phyloP scores from a whole-genome alignment of 1,284 basidiomycete genomes.

The Coniferiporia weirii region DNA sequence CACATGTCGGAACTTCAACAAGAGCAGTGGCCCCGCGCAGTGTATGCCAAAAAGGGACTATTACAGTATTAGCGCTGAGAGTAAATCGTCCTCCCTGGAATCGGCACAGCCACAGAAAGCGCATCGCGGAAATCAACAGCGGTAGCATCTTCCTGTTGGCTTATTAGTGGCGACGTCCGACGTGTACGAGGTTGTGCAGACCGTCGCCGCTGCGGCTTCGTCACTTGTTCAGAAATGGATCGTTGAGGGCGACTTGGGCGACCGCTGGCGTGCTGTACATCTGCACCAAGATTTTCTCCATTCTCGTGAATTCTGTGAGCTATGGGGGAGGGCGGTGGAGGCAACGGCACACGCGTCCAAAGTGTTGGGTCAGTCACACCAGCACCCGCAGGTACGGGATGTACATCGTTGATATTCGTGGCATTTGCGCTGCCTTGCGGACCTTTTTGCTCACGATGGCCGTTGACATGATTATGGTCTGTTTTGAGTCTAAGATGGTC shows the following conservation, averaged over 20 bases:
- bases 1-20: not conserved
- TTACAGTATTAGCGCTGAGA: conserved; percentile 4
- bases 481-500: not conserved
- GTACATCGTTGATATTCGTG: conserved; percentile 18
- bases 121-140: conserved; percentile 1
- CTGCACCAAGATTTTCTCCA: not conserved
- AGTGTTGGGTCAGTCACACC: conserved; percentile 9
- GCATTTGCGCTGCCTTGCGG: conserved; percentile 16
- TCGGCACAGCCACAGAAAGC: not conserved
- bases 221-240: not conserved
- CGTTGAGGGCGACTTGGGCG: not conserved
- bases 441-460: not conserved
- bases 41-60: not conserved
- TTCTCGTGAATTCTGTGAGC: not conserved
- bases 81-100: conserved; percentile 18
- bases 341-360: conserved; percentile 15
- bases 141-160: not conserved
- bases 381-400: not conserved
- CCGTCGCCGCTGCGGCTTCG: not conserved
- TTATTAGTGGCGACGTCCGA: not conserved
- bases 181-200: not conserved
- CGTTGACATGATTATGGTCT: not conserved
- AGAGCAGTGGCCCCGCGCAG: not conserved
- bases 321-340: conserved; percentile 10
- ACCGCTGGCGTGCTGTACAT: not conserved